A percentile compares a stretch with the other conserved stretches of the same genome.
phyloP scores from a whole-genome alignment of 306 rosid genomes.

The Cucumis cinereus region DNA sequence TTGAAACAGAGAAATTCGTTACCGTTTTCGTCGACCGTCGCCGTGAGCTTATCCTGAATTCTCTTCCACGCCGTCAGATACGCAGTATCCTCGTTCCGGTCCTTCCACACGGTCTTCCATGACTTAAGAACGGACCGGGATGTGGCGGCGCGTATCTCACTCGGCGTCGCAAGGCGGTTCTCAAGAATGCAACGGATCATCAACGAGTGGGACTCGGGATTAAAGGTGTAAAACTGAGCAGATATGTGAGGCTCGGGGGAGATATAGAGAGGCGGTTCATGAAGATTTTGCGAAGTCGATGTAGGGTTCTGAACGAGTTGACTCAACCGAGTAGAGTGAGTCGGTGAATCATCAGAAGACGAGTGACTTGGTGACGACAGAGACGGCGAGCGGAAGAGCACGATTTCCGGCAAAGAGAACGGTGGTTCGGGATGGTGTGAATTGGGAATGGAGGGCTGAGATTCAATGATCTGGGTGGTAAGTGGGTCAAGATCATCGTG shows the following conservation, averaged over 20 bases:
- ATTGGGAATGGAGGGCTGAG: conserved; percentile 33
- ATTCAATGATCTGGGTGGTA: conserved; percentile 25
- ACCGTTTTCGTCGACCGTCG: conserved; percentile 43
- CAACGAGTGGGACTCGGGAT: conserved; percentile 65
- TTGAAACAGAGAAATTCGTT: conserved; percentile 80
- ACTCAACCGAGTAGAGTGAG: conserved; percentile 20
- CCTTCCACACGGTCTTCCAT: conserved; percentile 98
- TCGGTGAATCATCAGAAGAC: conserved; percentile 23
- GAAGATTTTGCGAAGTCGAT: conserved; percentile 7
- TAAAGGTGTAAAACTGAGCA: conserved; percentile 92
- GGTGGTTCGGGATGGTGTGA: conserved; percentile 24
- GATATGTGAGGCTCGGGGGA: conserved; percentile 83
- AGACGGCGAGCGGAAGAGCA: conserved; percentile 52
- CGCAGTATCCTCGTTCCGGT: conserved; percentile 94
- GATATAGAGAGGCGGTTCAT: conserved; percentile 35
- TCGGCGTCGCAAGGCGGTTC: conserved; percentile 57
- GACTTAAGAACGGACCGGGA: conserved; percentile 69
- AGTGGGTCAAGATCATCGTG: conserved; percentile 30
- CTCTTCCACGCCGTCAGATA: conserved; percentile 94
- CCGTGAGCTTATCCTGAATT: conserved; percentile 82
- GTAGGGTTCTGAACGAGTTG: conserved; percentile 13
- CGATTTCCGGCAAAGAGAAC: conserved; percentile 67
- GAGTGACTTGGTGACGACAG: conserved; percentile 27
- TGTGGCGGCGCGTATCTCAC: conserved; percentile 83
- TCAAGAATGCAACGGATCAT: conserved; percentile 84